phyloP scores from a whole-genome alignment of 371 early-diverging fungal genomes.

The Mortierella sp. region DNA sequence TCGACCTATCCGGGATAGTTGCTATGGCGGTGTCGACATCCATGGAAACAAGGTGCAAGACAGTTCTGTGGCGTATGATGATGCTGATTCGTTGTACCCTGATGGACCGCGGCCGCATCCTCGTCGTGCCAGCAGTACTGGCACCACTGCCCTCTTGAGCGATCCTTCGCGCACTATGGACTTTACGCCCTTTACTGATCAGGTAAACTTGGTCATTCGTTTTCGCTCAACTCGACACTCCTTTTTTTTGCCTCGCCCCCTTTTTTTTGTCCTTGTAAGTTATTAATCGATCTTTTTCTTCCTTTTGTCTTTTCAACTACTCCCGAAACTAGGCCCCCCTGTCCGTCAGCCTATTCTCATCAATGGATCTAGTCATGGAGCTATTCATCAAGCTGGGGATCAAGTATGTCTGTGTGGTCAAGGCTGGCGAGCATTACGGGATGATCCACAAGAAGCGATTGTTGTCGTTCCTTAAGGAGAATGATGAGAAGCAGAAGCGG shows the following conservation, averaged over 20 bases:
- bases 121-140: slow-evolving; percentile 35
- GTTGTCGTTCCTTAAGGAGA: slow-evolving; percentile 73
- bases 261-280: not conserved
- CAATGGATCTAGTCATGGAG: slow-evolving; percentile 91
- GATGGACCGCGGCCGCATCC: slow-evolving; percentile 13
- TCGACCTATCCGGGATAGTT: slow-evolving; percentile 17
- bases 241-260: too few species aligned
- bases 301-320: not conserved
- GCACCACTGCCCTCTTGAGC: slow-evolving; percentile 28
- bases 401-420: slow-evolving; percentile 71
- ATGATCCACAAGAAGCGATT: slow-evolving; percentile 84
- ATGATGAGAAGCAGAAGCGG: slow-evolving; percentile 63
- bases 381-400: slow-evolving; percentile 88
- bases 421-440: slow-evolving; percentile 76
- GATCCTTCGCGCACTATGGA: slow-evolving; percentile 62
- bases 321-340: slow-evolving; percentile 75
- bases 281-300: not conserved
- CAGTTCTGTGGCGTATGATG: slow-evolving; percentile 10
- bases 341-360: slow-evolving; percentile 76
- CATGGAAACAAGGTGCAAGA: not conserved
- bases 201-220: slow-evolving; percentile 54
- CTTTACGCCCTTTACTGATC: slow-evolving; percentile 83
- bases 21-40: not conserved
- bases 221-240: too few species aligned
- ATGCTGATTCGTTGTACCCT: not conserved